Evolutionary conservation across 2,329 filamentous ascomycete genomes (phyloP).

Genomic region (Sporothrix brasiliensis): DNA sequence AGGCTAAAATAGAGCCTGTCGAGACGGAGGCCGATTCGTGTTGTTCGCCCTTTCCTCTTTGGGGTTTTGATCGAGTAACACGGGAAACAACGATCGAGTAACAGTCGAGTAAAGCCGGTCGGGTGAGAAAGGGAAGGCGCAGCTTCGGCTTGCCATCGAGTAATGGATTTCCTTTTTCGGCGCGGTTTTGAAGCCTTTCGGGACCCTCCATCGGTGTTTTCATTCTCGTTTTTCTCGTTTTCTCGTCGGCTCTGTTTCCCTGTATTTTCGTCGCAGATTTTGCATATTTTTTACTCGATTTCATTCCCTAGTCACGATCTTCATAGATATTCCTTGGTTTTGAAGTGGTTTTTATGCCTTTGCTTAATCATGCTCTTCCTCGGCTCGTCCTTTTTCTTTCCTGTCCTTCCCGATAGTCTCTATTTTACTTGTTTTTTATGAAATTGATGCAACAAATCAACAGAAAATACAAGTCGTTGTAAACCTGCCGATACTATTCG

Average conservation of each 20-base stretch:
- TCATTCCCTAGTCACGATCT: slow-evolving; percentile 3
- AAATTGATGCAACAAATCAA: background rate
- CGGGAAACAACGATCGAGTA: slow-evolving; percentile 46
- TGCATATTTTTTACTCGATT: background rate
- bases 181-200: slow-evolving; percentile 24
- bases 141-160: slow-evolving; percentile 16
- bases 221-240: background rate
- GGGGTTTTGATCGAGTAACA: slow-evolving; percentile 52
- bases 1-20: slow-evolving; percentile 4
- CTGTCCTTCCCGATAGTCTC: background rate
- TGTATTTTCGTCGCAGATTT: background rate
- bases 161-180: slow-evolving; percentile 20
- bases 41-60: slow-evolving; percentile 30
- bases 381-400: slow-evolving; percentile 11
- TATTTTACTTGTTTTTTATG: background rate
- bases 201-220: slow-evolving; percentile 8
- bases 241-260: background rate
- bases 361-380: background rate
- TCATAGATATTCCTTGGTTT: background rate
- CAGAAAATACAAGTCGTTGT: background rate
- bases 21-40: background rate
- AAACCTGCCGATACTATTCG: background rate
- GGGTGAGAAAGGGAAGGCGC: background rate
- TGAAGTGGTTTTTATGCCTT: background rate
- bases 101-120: slow-evolving; percentile 38